Evolutionary conservation across 2,329 filamentous ascomycete species (phyloP).

Genomic region (Rutstroemia sp.): DNA sequence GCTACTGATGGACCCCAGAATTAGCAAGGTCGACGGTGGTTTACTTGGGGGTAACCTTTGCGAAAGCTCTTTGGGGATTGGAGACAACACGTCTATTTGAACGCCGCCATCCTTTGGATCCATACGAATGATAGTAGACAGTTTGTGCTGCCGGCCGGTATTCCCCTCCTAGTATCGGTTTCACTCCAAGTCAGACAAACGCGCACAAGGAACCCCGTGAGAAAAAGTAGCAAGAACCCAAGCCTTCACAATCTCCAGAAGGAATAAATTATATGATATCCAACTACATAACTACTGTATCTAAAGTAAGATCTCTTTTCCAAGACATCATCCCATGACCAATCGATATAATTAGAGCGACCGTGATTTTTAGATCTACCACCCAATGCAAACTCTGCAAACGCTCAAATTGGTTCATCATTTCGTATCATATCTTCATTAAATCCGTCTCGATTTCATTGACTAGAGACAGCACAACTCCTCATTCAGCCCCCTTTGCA

Average conservation of each 20-base stretch:
- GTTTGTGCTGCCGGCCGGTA: no score
- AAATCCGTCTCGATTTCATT: not conserved
- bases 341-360: constrained; percentile 2
- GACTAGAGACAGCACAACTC: not conserved
- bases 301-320: not conserved
- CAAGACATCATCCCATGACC: not conserved
- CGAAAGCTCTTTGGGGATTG: no score
- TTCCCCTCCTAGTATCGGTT: no score
- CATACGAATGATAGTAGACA: no score
- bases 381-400: not conserved
- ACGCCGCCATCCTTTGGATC: no score
- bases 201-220: not conserved
- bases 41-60: no score
- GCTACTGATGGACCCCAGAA: no score
- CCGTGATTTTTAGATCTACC: constrained; percentile 1
- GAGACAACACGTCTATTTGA: no score
- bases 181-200: not conserved
- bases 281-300: not conserved
- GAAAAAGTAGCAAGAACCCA: not conserved
- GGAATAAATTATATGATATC: not conserved
- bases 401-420: not conserved
- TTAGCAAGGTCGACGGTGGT: no score
- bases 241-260: not conserved
- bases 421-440: not conserved
- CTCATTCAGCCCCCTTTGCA: not conserved